Conservation (phyloP, 495 filamentous ascomycete genomes). For the Aspergillus asperescens region DNA sequence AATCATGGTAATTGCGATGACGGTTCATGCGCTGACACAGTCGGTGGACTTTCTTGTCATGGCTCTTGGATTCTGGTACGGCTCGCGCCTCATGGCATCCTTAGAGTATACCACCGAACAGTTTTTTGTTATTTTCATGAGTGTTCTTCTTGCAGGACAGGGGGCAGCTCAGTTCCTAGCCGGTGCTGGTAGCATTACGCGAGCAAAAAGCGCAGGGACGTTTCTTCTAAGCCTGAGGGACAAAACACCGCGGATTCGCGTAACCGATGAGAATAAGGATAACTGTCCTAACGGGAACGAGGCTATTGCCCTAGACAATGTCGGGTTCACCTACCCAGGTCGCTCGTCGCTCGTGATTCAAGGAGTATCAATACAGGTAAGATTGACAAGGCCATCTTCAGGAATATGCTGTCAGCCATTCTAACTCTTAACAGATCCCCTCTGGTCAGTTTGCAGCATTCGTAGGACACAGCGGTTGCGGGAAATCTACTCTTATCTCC, state of each 20-base stretch:
- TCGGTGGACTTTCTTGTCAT: conserved; percentile 72
- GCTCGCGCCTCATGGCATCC: conserved; percentile 66
- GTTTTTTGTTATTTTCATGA: conserved; percentile 78
- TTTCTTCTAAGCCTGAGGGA: conserved; percentile 42
- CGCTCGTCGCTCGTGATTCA: conserved; percentile 1
- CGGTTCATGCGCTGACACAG: conserved; percentile 66
- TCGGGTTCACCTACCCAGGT: conserved; percentile 11
- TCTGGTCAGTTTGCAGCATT: conserved; percentile 49
- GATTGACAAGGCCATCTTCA: conserved; percentile 39
- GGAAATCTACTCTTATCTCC: conserved; percentile 58
- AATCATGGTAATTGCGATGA: conserved; percentile 50
- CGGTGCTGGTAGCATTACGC: conserved; percentile 41
- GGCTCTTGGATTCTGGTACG: conserved; percentile 93
- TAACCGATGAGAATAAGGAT: conserved; percentile 25
- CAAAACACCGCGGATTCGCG: conserved; percentile 28
- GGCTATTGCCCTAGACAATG: neutral
- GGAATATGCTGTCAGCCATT: conserved; percentile 29
- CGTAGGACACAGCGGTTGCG: conserved; percentile 56
- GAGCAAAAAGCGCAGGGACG: conserved; percentile 40
- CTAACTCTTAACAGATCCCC: conserved; percentile 42
- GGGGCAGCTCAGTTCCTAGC: conserved; percentile 63
- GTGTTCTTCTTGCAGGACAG: conserved; percentile 77
- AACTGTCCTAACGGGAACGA: conserved; percentile 7
- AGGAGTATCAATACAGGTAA: conserved; percentile 35
- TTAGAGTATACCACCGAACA: conserved; percentile 66